Base-by-base conservation (phyloP, 306 rosid genomes). In the Cotoneaster glaucophyllus region DNA sequence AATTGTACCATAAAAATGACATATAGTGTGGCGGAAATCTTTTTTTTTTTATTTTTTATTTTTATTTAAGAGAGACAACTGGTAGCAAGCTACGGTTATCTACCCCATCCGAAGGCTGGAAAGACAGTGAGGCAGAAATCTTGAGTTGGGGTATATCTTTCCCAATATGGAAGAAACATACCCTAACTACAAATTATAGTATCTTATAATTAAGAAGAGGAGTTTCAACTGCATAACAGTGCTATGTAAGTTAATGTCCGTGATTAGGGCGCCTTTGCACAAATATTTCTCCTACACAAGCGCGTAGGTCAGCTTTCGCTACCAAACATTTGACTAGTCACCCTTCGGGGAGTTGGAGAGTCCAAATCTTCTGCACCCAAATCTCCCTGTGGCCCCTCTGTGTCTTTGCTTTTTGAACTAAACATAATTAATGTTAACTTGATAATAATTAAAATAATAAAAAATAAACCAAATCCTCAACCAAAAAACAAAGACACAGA, bases 91-190 rank as follows among this genome's bases (percentile, higher is more conserved):
- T 0, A 37, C 0, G 0, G 0, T 7, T 7, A 37, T 37, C 10
- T 2, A 37, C 0, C 0, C 0, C 0, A 7, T 37, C 10, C 2
- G 0, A 2, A 37, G 0, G 0, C 0, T 2, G 2, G 2, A 0
- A 37, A 37, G 41, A 37, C 0, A 37, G 0, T 5, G 21, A 48
- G 53, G 21, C 2, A 1, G 8, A 48, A 48, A 48, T 48, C 54
- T 48, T 48, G 54, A 48, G 21, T 48, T 48, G 21, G 8, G 18
- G 8, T 48, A 45, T 45, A 48, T 15, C 19, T 5, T 7, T 15
- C 2, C 53, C 19, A 0, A 14, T 4, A 45, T 45, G 1, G 3
- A 15, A 17, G 17, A 48, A 48, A 48, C 54, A 15, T 15, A 48
- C 3, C 3, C 54, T 15, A 48, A 5, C 21, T 15, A 6, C 3